phyloP scores from a whole-genome alignment of 2,329 filamentous ascomycete genomes.

The Meredithiella fracta region DNA sequence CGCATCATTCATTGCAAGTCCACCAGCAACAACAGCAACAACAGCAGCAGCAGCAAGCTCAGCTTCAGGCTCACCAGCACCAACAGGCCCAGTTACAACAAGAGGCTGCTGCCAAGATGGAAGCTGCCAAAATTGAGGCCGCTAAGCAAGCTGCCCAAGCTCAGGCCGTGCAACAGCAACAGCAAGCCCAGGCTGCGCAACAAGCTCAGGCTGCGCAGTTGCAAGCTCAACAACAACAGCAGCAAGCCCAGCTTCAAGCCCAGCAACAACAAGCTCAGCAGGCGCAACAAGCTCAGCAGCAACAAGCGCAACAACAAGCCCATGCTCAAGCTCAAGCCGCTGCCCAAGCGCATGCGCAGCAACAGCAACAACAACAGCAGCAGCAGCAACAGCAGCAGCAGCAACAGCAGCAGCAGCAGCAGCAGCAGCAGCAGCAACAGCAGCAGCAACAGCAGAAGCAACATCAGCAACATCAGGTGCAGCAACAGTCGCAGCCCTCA shows the following conservation, averaged over 20 bases:
- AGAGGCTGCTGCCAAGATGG: conserved; percentile 11
- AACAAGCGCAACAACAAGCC: conserved; percentile 12
- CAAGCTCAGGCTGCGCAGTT: conserved; percentile 13
- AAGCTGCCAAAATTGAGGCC: conserved; percentile 14
- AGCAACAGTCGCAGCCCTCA: conserved; percentile 15
- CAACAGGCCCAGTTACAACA: conserved; percentile 3
- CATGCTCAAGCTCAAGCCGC: conserved; percentile 16
- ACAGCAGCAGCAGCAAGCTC: conserved; percentile 22
- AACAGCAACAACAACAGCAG: conserved; percentile 5
- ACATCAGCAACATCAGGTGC: conserved; percentile 17
- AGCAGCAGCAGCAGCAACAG: conserved; percentile 18
- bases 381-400: conserved; percentile 3
- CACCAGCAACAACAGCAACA: conserved; percentile 6
- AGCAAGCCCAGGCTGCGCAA: conserved; percentile 2
- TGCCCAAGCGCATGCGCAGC: conserved; percentile 14
- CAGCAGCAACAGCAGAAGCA: conserved; percentile 17
- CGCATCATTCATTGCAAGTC: not conserved
- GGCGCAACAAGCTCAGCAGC: conserved; percentile 7
- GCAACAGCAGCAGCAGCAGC: not conserved
- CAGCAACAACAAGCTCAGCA: conserved; percentile 13
- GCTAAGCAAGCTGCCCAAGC: conserved; percentile 15
- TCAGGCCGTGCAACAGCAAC: conserved; percentile 12
- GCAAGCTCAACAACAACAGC: conserved; percentile 15
- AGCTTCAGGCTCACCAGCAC: conserved; percentile 19
- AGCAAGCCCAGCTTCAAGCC: conserved; percentile 24